These are phyloP conservation scores for Pezicula rhizophila DNA, from an alignment of 2,329 filamentous ascomycete species.

Conservation along the genomic window DNA sequence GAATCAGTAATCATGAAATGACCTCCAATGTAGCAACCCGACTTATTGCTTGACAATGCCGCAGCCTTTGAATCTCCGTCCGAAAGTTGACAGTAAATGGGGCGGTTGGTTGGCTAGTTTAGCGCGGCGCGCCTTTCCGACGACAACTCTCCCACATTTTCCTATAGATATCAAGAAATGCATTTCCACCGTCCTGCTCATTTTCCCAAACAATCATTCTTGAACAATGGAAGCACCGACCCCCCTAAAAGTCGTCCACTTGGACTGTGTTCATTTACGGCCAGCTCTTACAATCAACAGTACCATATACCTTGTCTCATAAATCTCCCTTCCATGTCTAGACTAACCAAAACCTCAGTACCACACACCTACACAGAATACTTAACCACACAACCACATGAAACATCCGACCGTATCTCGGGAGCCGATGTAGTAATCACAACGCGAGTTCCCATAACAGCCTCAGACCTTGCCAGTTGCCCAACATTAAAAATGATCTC, in stretches of 20 bases:
- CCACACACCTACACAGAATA: conserved; percentile 16
- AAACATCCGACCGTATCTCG: conserved; percentile 26
- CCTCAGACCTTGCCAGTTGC: conserved; percentile 21
- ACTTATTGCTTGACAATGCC: too few species aligned
- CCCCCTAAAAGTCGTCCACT: conserved; percentile 14
- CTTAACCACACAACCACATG: conserved; percentile 4
- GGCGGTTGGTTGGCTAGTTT: not conserved
- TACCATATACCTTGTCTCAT: not conserved
- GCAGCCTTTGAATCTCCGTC: not conserved
- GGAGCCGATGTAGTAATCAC: conserved; percentile 33
- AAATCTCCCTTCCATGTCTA: too few species aligned
- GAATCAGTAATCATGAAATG: too few species aligned
- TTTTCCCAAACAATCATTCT: not conserved
- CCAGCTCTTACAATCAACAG: conserved; percentile 11
- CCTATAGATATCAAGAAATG: not conserved
- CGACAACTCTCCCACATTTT: not conserved
- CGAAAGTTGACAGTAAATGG: not conserved
- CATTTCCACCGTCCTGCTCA: not conserved
- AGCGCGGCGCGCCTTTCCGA: not conserved
- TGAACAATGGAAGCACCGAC: not conserved
- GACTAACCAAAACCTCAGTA: conserved; percentile 4
- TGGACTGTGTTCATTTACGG: conserved; percentile 14
- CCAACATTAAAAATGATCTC: conserved; percentile 29
- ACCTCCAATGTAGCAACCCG: too few species aligned
- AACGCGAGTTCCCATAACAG: conserved; percentile 27